Conservation (phyloP, 2,329 filamentous ascomycete genomes). For the Fusarium pseudonygamai region DNA sequence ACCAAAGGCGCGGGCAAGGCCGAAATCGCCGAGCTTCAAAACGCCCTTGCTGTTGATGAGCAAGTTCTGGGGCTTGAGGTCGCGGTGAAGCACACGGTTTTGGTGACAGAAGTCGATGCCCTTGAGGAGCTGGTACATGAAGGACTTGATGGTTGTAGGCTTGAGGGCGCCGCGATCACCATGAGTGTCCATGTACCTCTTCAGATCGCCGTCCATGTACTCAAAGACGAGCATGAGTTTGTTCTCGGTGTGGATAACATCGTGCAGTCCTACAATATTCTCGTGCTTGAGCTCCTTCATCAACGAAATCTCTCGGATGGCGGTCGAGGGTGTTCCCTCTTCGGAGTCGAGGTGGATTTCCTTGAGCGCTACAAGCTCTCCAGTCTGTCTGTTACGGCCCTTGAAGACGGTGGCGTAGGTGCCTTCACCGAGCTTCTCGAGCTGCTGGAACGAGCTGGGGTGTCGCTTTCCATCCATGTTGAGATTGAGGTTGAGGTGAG, state of each 20-base stretch:
- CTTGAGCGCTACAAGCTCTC: constrained; percentile 95
- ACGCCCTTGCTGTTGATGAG: constrained; percentile 93
- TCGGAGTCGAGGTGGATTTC: constrained; percentile 99
- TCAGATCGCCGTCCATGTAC: constrained; percentile 97
- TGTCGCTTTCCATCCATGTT: constrained; percentile 91
- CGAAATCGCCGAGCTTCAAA: constrained; percentile 94
- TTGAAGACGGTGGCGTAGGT: constrained; percentile 99
- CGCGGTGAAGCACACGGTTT: constrained; percentile 93
- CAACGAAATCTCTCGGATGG: constrained; percentile 96
- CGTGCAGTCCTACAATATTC: constrained; percentile 96
- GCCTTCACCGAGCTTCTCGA: constrained; percentile 98
- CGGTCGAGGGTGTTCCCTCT: constrained; percentile 96
- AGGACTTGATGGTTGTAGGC: constrained; percentile 92
- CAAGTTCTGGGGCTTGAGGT: constrained; percentile 95
- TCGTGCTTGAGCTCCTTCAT: constrained; percentile 99
- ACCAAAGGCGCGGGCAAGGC: constrained; percentile 91
- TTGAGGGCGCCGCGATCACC: constrained; percentile 91
- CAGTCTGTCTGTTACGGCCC: constrained; percentile 95
- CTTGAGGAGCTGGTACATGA: constrained; percentile 97
- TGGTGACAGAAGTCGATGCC: constrained; percentile 99
- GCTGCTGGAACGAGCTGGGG: constrained; percentile 97
- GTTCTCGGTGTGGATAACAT: constrained; percentile 99
- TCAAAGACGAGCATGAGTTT: constrained; percentile 99
- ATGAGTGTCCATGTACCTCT: constrained; percentile 97
- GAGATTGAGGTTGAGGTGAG: constrained; percentile 35